Evolutionary conservation across 2,329 filamentous ascomycete genomes (phyloP).

Genomic region (Claviceps digitariae): DNA sequence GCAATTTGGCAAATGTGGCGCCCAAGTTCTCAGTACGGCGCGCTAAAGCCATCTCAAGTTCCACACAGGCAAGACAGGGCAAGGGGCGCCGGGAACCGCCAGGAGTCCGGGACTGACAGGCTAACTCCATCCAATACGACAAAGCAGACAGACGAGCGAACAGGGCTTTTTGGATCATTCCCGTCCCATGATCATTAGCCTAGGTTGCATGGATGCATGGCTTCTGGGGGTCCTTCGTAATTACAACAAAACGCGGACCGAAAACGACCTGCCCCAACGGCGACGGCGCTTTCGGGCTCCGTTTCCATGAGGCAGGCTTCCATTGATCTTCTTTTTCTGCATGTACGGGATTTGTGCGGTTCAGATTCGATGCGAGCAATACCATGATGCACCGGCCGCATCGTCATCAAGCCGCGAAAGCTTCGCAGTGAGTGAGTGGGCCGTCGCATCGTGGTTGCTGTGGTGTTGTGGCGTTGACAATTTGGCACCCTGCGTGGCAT

Average conservation of each 20-base stretch:
- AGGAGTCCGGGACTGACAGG: not conserved
- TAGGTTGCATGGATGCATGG: not conserved
- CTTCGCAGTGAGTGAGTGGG: too few relatives aligned
- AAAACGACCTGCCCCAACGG: not conserved
- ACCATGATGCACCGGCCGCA: not conserved
- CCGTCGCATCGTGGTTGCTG: not conserved
- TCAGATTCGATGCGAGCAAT: not conserved
- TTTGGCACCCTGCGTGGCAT: not conserved
- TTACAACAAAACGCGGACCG: not conserved
- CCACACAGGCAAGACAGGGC: not conserved
- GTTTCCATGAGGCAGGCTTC: not conserved
- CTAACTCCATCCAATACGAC: not conserved
- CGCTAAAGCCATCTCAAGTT: not conserved
- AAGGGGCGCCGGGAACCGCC: not conserved
- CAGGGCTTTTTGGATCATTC: not conserved
- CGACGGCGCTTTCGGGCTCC: not conserved
- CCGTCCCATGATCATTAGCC: not conserved
- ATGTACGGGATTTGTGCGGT: too few relatives aligned
- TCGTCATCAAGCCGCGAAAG: not conserved
- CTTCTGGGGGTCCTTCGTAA: not conserved
- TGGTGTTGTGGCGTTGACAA: not conserved
- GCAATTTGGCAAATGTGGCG: not conserved
- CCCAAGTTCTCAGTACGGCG: not conserved
- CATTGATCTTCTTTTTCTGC: too few relatives aligned
- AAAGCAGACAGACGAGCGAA: not conserved